Evolutionary conservation across 306 rosid species (phyloP), one percentile per base, ranked within the genome.

Genomic region (Prunus campanulata): DNA sequence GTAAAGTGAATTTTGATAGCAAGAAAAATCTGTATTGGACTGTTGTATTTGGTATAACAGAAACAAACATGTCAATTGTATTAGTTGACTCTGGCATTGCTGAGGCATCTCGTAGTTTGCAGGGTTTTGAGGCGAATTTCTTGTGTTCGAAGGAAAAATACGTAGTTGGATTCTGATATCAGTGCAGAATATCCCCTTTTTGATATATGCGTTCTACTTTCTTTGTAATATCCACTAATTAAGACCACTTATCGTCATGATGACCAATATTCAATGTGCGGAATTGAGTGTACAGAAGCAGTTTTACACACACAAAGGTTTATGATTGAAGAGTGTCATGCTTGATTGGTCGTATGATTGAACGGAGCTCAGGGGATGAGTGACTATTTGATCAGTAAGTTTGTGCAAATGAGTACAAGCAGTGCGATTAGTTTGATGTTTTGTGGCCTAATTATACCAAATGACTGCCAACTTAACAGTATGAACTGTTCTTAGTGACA

Each of bases 1-100:
- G 99, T 92, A 95, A 89, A 95, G 99, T 89, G 87, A 92, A 90
- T 90, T 95, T 92, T 95, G 93, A 85, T 87, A 90, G 93, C 93
- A 89, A 86, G 92, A 81, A 84, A 84, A 77, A 78, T 86, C 78
- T 83, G 91, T 90, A 88, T 73, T 77, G 70, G 84, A 87, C 83
- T 83, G 84, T 83, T 83, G 85, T 92, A 82, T 80, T 56, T 90
- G 86, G 73, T 78, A 80, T 87, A 80, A 83, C 82, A 72, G 80
- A 75, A 44, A 70, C 22, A 50, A 60, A 74, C 74, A 39, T 79
- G 75, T 79, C 83, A 79, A 71, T 86, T 85, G 72, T 71, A 77
- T 83, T 65, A 75, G 79, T 70, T 81, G 83, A 77, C 75, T 73
- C 49, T 63, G 75, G 56, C 65, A 59, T 69, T 3, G 15, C 39